Evolutionary conservation across 2,329 filamentous ascomycete genomes (phyloP).

Genomic region (Ilyonectria robusta): DNA sequence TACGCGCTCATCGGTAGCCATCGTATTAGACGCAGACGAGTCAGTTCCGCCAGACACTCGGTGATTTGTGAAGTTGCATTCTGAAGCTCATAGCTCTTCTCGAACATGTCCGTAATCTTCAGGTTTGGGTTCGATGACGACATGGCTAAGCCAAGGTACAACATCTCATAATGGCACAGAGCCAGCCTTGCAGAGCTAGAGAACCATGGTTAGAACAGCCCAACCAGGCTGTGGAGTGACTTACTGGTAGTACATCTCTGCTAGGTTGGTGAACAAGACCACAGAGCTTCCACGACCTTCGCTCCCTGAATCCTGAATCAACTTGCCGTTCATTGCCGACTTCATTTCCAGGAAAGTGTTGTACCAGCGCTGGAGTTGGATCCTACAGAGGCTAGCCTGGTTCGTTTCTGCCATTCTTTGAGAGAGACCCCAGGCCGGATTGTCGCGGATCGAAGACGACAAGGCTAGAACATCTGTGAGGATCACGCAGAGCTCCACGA

Average conservation of each 20-base stretch:
- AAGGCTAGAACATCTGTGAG: constrained; percentile 42
- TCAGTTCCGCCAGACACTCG: constrained; percentile 41
- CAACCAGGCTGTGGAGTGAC: neutral
- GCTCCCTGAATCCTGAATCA: neutral
- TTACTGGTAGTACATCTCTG: constrained; percentile 48
- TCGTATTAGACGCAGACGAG: constrained; percentile 32
- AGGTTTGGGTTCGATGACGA: constrained; percentile 20
- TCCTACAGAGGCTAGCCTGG: constrained; percentile 38
- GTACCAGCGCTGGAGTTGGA: constrained; percentile 43
- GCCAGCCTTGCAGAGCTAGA: constrained; percentile 39
- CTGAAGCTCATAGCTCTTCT: constrained; percentile 44
- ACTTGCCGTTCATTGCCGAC: constrained; percentile 31
- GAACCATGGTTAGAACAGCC: neutral
- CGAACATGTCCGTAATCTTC: constrained; percentile 18
- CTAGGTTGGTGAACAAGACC: constrained; percentile 39
- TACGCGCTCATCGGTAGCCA: constrained; percentile 47
- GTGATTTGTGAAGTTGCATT: constrained; percentile 40
- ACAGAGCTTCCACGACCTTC: constrained; percentile 33
- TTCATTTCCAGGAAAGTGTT: constrained; percentile 38
- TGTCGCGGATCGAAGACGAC: constrained; percentile 40
- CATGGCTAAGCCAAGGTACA: constrained; percentile 34
- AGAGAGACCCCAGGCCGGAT: constrained; percentile 39
- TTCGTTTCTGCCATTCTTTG: constrained; percentile 35
- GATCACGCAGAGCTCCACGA: constrained; percentile 44
- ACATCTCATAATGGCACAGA: constrained; percentile 42